Evolutionary conservation across 345 rosid genomes (phyloP), one percentile per base, ranked within the genome.

Genomic region (Arabidopsis arenosa): DNA sequence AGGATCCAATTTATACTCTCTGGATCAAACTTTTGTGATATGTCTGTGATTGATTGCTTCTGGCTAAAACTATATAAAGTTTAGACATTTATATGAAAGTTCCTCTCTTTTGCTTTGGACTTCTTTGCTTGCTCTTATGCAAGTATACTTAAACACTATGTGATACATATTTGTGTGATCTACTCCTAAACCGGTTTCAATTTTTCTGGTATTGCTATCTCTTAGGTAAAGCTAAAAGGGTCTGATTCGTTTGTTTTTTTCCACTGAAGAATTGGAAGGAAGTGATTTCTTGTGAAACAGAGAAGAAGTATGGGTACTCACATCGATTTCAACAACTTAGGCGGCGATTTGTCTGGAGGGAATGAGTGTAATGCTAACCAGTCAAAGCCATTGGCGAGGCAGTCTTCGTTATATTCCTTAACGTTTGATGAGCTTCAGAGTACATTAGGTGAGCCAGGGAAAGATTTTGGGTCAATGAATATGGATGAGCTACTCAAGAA

Each of bases 401-500:
- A 90, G 80, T 23, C 93, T 30, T 95, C 98, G 0, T 79, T 95
- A 54, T 95, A 88, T 68, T 80, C 96, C 5, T 76, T 95, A 75
- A 95, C 99, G 8, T 87, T 92, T 37, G 98, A 90, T 55, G 99
- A 90, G 87, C 79, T 95, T 64, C 98, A 93, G 69, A 90, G 55
- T 84, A 84, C 93, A 1, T 9, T 74, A 70, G 85, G 90, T 53
- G 97, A 92, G 35, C 54, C 85, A 39, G 93, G 94, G 18, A 95
- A 89, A 84, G 99, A 95, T 73, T 86, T 95, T 72, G 99, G 98
- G 43, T 95, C 98, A 12, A 90, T 95, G 94, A 95, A 95, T 78
- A 89, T 95, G 93, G 99, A 95, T 68, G 99, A 95, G 81, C 78
- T 95, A n/a, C 79, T 95, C 68, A 95, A 88, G 73, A 95, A 77